A percentile compares a stretch with the other conserved stretches of the same genome.
These are phyloP conservation scores for Pestalotiopsis sp. DNA, from an alignment of 2,329 filamentous ascomycete species.

Conservation along the genomic window DNA sequence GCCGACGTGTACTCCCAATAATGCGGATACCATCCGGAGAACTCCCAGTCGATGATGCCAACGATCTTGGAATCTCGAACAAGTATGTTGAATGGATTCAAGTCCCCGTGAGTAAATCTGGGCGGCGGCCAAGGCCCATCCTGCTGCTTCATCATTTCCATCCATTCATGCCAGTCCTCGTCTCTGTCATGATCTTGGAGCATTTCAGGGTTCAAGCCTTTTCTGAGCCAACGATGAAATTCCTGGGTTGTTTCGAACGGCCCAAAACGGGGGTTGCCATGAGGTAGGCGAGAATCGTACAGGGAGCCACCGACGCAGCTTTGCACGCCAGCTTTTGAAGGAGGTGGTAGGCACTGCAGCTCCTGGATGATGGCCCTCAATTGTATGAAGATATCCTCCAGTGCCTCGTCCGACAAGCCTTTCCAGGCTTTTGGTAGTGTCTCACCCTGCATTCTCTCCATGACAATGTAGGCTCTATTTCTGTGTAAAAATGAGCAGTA, in stretches of 20 bases:
- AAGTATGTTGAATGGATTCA: conserved; percentile 47
- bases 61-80: conserved; percentile 41
- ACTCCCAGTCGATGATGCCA: conserved; percentile 44
- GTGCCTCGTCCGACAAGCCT: background rate
- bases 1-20: conserved; percentile 35
- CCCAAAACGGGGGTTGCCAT: background rate
- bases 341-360: background rate
- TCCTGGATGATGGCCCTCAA: background rate
- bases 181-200: background rate
- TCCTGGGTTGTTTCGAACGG: conserved; percentile 10
- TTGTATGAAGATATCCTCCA: background rate
- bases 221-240: conserved; percentile 11
- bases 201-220: background rate
- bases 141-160: conserved; percentile 37
- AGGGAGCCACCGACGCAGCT: conserved; percentile 3
- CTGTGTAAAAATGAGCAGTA: conserved; percentile 44
- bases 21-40: conserved; percentile 33
- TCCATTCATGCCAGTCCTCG: conserved; percentile 21
- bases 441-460: conserved; percentile 37
- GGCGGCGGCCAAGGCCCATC: conserved; percentile 28
- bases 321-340: background rate
- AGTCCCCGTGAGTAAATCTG: conserved; percentile 46
- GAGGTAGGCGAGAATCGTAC: background rate
- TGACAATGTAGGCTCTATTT: conserved; percentile 46
- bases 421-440: conserved; percentile 20